Evolutionary conservation across 1,284 basidiomycete species (phyloP), one percentile per base, ranked within the genome.

Genomic region (Pyrrhoderma lamaoense): DNA sequence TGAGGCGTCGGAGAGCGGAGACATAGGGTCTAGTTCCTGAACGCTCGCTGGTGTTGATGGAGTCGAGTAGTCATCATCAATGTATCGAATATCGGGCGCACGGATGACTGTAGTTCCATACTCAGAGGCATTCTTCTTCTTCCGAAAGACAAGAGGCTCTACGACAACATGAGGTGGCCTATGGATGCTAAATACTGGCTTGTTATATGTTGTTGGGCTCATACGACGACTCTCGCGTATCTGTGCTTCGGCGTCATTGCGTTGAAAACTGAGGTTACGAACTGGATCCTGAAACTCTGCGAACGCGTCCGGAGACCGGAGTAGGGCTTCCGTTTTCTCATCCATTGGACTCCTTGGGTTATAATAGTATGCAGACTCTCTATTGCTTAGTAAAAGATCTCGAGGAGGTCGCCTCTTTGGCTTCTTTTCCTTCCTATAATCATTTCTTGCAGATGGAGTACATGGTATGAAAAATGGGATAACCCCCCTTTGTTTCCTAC

Each of bases 301-400:
- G 31, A 54, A 54, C 23, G 52, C 52, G 13, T 36, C 46, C 16
- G 52, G 52, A 19, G 52, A 54, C 21, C 52, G 52, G 2, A 54
- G 36, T 22, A 50, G 22, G 7, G 46, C 22, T 25, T 40, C 42
- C 11, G 47, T 50, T 31, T 35, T 47, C 9, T 45, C 52, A 48
- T 54, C 52, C 1, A 54, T 46, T 7, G 43, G 37, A 19, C 44
- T 47, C 34, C 36, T 23, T 42, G 43, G 44, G 36, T n/a, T 35
- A 37, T 35, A 31, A 9, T 36, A 16, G 42, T 36, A 16, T 39
- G 21, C 11, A 14, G 27, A 31, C 31, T 14, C n/a, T 27, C 18
- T 14, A 16, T 45, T 27, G 36, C 21, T n/a, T 46, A 40, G n/a
- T 46, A 36, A 25, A 8, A 22, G 21, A 40, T 5, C 7, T 16